Percentiles rank a stretch among this genome's conserved stretches.
These are phyloP conservation scores for Coffea canephora DNA, from an alignment of 257 asterid genomes.

Conservation along the genomic window DNA sequence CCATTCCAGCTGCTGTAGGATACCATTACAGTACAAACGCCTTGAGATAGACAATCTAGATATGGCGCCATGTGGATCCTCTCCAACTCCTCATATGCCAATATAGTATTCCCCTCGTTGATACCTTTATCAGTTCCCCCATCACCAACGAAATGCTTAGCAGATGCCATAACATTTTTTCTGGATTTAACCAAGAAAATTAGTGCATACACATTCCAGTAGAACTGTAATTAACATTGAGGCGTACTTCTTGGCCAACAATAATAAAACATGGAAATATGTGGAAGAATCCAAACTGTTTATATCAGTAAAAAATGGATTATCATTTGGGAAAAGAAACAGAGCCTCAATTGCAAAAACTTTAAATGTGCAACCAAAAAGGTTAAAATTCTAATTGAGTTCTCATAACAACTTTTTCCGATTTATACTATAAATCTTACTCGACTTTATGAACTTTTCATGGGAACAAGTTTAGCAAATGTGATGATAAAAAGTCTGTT, in stretches of 20 bases:
- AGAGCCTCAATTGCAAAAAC: neutral
- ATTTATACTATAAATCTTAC: neutral
- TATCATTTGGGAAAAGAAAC: neutral
- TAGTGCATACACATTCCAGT: conserved; percentile 15
- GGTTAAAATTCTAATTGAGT: no score
- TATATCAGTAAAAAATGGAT: neutral
- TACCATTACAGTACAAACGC: conserved; percentile 89
- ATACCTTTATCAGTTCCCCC: conserved; percentile 76
- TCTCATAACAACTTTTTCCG: neutral
- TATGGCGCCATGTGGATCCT: conserved; percentile 78
- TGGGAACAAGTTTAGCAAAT: neutral
- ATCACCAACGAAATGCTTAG: conserved; percentile 94
- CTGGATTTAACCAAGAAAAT: conserved; percentile 43
- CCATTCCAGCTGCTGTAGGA: conserved; percentile 90
- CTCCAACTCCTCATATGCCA: conserved; percentile 65
- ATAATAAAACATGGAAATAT: neutral
- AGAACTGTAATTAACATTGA: conserved; percentile 20
- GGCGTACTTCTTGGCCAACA: neutral
- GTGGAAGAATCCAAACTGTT: neutral
- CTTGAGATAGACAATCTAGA: conserved; percentile 67
- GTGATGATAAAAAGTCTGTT: neutral
- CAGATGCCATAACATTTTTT: conserved; percentile 70
- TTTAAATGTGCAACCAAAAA: neutral
- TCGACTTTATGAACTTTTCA: neutral
- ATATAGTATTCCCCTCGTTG: conserved; percentile 72